Evolutionary conservation across 1,284 basidiomycete genomes (phyloP), one percentile per base, ranked within the genome.

Genomic region (Boletus mariae): DNA sequence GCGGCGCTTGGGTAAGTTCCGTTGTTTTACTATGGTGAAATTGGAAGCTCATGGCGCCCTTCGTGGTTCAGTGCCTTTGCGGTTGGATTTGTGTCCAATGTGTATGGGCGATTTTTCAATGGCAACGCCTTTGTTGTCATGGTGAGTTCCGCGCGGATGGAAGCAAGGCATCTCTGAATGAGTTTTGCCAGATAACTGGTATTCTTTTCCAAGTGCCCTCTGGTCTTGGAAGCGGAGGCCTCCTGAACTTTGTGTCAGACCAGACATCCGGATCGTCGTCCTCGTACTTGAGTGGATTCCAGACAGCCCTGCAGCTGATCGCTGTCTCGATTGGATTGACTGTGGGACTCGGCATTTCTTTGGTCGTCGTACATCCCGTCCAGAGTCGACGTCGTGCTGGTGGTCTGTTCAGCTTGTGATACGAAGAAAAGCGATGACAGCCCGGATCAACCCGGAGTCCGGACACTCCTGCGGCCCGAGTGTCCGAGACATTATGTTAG

Each of bases 181-280:
- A 29, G 26, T 10, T 26, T 26, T 29, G 31, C 10, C 17, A 85
- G 83, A 84, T 88, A 57, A 88, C 85, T 0, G 90, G 90, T 45
- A 90, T 94, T 52, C 75, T 94, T 15, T 90, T 94, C 72, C 92
- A 95, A 73, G 80, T 95, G 1, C 93, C 92, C 0, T 90, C 88
- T 11, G 93, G 92, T 51, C 78, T 94, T n/a, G 84, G 86, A 6
- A 90, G 85, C 53, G 88, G 89, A 26, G 90, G 92, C 35, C 78
- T 95, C n/a, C 78, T 94, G 59, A 83, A 82, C 58, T 92, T 90
- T 65, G 87, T 82, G 6, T 78, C 78, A 45, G 72, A 80, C 59
- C 74, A 79, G 56, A 76, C 82, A 23, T 69, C 76, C 4, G 72
- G 70, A 2, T 75, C 75, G n/a, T 68, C 75, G 17, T 73, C 71